Percentiles rank a stretch among this genome's conserved stretches.
phyloP scores from a whole-genome alignment of 73 alveolate species.

The Paramecium pentaurelia region DNA sequence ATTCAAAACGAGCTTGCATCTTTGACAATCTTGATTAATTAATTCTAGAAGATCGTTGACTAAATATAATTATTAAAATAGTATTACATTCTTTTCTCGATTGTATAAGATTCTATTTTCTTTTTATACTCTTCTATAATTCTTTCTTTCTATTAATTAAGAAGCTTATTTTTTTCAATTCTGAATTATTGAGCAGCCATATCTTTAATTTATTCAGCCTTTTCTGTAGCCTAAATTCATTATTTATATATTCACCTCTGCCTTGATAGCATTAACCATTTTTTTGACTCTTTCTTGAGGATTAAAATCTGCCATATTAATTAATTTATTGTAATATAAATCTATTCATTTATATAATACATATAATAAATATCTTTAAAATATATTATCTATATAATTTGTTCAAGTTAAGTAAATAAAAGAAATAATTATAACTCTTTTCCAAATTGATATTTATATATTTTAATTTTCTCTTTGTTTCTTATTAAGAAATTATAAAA shows the following conservation, averaged over 20 bases:
- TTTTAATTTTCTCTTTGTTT: not conserved
- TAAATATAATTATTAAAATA: not conserved
- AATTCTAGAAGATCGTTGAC: conserved; percentile 69
- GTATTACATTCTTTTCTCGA: conserved; percentile 45
- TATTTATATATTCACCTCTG: not conserved
- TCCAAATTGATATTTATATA: not conserved
- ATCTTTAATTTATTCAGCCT: conserved; percentile 56
- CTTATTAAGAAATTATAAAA: not conserved
- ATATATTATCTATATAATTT: not conserved
- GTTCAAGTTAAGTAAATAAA: not conserved
- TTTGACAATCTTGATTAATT: conserved; percentile 71
- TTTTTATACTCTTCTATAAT: conserved; percentile 46
- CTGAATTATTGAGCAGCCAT: conserved; percentile 53
- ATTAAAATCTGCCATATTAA: conserved; percentile 50
- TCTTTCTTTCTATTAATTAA: conserved; percentile 49
- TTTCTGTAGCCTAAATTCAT: conserved; percentile 30
- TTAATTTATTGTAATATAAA: not conserved
- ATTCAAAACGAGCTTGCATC: conserved; percentile 73
- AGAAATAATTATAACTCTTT: not conserved
- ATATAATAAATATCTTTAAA: not conserved
- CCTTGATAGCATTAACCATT: conserved; percentile 51
- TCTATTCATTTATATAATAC: not conserved
- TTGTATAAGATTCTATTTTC: conserved; percentile 31
- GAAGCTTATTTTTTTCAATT: conserved; percentile 50
- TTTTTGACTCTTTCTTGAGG: conserved; percentile 58